Conservation (phyloP, 2,329 filamentous ascomycete species). For the Thelonectria olida region DNA sequence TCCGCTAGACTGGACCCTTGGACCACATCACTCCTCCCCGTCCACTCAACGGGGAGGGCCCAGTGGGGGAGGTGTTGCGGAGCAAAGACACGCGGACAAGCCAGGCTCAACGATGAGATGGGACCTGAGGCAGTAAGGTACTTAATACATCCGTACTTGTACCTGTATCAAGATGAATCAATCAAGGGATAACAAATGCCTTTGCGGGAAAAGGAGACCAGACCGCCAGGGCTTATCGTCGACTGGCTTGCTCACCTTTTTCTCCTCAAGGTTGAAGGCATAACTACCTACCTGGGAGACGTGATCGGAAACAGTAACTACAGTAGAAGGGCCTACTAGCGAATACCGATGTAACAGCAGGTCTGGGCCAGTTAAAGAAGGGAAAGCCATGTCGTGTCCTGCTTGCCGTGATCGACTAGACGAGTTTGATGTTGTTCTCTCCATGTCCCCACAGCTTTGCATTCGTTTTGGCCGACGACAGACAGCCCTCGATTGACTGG, state of each 20-base stretch:
- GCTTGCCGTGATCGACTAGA: neutral
- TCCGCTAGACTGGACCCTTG: constrained; percentile 28
- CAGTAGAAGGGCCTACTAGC: neutral
- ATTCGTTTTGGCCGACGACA: neutral
- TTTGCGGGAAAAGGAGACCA: neutral
- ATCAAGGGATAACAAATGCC: neutral
- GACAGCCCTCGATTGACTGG: neutral
- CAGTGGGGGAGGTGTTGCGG: constrained; percentile 11
- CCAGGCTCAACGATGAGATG: neutral
- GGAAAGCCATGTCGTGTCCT: neutral
- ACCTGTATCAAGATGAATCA: neutral
- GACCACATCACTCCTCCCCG: constrained; percentile 11
- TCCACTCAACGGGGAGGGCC: constrained; percentile 19
- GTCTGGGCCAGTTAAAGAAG: constrained; percentile 2
- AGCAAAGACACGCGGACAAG: constrained; percentile 7
- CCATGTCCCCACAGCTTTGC: constrained; percentile 12
- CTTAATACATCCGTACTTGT: constrained; percentile 2
- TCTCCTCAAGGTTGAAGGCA: neutral
- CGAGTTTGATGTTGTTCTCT: neutral
- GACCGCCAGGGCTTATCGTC: neutral
- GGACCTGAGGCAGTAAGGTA: neutral
- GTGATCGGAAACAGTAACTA: neutral
- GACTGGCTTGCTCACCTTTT: neutral
- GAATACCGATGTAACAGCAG: neutral
- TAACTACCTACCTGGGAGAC: neutral